A percentile compares a stretch with the other conserved stretches of the same genome.
These are phyloP conservation scores for Backusella mclennaniae DNA, from an alignment of 192 early-diverging fungal genomes.

Conservation along the genomic window DNA sequence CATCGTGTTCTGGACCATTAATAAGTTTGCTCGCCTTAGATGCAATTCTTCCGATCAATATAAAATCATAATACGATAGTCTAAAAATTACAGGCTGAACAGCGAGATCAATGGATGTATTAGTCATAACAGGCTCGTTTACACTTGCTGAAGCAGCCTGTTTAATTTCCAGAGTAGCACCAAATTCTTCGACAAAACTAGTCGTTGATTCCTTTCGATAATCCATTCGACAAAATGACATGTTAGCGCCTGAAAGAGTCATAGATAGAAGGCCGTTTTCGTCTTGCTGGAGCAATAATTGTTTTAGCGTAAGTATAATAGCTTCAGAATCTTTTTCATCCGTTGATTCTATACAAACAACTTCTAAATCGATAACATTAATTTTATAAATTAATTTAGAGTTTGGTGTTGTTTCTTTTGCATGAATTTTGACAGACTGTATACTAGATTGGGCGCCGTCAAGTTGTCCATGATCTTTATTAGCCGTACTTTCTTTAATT, in stretches of 20 bases:
- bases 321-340: slow-evolving; percentile 65
- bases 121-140: slow-evolving; percentile 20
- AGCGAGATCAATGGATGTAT: slow-evolving; percentile 57
- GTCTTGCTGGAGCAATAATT: slow-evolving; percentile 60
- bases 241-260: slow-evolving; percentile 63
- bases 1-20: background rate
- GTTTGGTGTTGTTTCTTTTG: background rate
- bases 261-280: slow-evolving; percentile 50
- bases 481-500: slow-evolving; percentile 3
- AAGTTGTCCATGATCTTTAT: background rate
- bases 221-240: slow-evolving; percentile 76
- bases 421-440: background rate
- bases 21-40: slow-evolving; percentile 51
- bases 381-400: slow-evolving; percentile 44
- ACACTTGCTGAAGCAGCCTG: slow-evolving; percentile 46
- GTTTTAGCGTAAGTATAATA: slow-evolving; percentile 63
- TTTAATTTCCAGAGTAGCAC: slow-evolving; percentile 58
- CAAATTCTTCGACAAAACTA: slow-evolving; percentile 76
- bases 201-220: slow-evolving; percentile 58
- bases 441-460: background rate
- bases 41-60: slow-evolving; percentile 65
- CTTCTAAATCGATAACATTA: slow-evolving; percentile 71
- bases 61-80: slow-evolving; percentile 69
- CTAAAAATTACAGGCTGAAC: slow-evolving; percentile 63
- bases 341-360: slow-evolving; percentile 67